Percentiles rank a stretch among this genome's conserved stretches.
Evolutionary conservation across 768 basidiomycete species (phyloP).

Genomic region (Lepiota brunneoincarnata): DNA sequence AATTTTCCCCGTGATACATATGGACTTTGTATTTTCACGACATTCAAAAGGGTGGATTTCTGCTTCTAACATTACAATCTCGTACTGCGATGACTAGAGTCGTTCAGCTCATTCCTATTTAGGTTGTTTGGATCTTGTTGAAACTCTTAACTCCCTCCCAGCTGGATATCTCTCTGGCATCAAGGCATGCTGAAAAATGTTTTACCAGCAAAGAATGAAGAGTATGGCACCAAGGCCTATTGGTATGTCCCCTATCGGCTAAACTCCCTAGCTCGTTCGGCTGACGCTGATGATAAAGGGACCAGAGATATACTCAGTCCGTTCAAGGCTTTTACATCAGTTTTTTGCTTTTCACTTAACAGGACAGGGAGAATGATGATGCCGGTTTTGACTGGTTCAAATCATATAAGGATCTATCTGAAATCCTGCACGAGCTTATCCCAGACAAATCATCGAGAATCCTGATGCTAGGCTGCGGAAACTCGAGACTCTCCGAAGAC

Average conservation of each 20-base stretch:
- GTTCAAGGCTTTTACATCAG: slow-evolving; percentile 16
- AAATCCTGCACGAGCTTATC: slow-evolving; percentile 57
- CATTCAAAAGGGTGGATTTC: no score
- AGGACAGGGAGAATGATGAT: slow-evolving; percentile 53
- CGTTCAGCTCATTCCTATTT: no score
- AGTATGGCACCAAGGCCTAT: slow-evolving; percentile 66
- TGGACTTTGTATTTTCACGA: no score
- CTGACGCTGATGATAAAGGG: slow-evolving; percentile 39
- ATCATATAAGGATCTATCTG: slow-evolving; percentile 69
- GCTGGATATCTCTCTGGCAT: not conserved
- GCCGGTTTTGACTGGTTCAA: slow-evolving; percentile 86
- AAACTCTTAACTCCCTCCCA: no score
- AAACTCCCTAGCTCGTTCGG: not conserved
- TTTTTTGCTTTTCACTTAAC: slow-evolving; percentile 1
- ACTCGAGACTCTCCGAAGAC: slow-evolving; percentile 77
- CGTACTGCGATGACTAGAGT: no score
- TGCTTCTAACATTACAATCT: no score
- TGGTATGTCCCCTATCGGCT: slow-evolving; percentile 42
- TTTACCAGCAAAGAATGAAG: slow-evolving; percentile 63
- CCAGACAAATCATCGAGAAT: slow-evolving; percentile 61
- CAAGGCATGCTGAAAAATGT: slow-evolving; percentile 12
- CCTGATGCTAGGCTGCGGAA: slow-evolving; percentile 83
- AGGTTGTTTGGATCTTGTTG: no score
- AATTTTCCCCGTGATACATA: no score
- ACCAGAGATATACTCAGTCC: slow-evolving; percentile 67